These are phyloP conservation scores for Orbilia ellipsospora DNA, from an alignment of 2,329 filamentous ascomycete genomes.

Conservation along the genomic window DNA sequence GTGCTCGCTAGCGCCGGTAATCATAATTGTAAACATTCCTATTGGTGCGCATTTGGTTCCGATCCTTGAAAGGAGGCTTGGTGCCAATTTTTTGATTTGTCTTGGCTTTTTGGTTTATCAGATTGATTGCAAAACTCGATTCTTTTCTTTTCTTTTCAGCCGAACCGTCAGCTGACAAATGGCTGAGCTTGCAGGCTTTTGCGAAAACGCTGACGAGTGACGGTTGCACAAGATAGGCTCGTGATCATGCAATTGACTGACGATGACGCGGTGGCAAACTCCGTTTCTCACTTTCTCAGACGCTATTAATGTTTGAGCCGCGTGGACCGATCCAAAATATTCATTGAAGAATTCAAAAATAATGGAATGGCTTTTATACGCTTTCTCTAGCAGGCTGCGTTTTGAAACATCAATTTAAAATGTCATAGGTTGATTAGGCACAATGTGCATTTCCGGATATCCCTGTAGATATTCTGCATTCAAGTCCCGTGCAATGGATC, in stretches of 20 bases:
- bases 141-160: constrained; percentile 5
- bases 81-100: constrained; percentile 26
- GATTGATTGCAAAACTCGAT: constrained; percentile 4
- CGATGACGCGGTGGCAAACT: constrained; percentile 22
- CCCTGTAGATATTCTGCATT: too few species aligned
- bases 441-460: too few species aligned
- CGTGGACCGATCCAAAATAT: background rate
- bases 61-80: constrained; percentile 20
- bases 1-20: constrained; percentile 46
- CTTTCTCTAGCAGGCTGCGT: too few species aligned
- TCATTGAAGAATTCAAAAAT: too few species aligned
- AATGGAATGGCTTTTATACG: too few species aligned
- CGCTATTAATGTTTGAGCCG: background rate
- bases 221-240: constrained; percentile 43
- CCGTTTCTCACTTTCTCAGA: background rate
- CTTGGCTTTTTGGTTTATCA: constrained; percentile 41
- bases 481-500: too few species aligned
- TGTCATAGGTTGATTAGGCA: too few species aligned
- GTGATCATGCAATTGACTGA: constrained; percentile 47
- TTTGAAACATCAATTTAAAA: background rate
- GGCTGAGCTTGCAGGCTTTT: constrained; percentile 1
- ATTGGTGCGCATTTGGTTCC: constrained; percentile 41
- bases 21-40: constrained; percentile 33
- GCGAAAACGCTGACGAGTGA: constrained; percentile 18
- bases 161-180: constrained; percentile 40